phyloP scores from a whole-genome alignment of 306 rosid genomes.

The Citrullus mucosospermus region DNA sequence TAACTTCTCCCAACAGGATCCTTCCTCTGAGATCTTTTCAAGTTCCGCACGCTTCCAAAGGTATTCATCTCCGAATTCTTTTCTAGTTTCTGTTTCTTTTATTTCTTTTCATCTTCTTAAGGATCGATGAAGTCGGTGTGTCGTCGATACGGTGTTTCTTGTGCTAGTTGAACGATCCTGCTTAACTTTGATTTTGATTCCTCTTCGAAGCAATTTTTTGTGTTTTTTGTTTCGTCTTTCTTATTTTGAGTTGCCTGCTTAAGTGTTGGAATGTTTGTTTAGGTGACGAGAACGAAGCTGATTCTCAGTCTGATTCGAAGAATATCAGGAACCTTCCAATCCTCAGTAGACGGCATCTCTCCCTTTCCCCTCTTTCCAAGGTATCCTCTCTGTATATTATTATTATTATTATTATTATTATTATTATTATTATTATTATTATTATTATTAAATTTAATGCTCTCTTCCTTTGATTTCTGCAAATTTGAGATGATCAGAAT shows the following conservation, averaged over 20 bases:
- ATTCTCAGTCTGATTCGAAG: conserved; percentile 3
- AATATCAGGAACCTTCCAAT: conserved; percentile 7
- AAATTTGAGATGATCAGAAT: neutral
- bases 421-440: neutral
- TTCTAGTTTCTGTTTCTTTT: neutral
- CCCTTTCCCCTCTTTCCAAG: conserved; percentile 7
- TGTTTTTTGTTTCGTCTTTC: neutral
- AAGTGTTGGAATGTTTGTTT: neutral
- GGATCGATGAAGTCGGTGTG: neutral
- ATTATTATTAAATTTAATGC: neutral
- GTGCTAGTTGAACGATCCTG: neutral
- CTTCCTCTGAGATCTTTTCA: conserved; percentile 1
- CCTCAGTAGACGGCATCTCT: neutral
- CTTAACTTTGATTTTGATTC: neutral
- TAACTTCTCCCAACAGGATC: neutral
- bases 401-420: neutral
- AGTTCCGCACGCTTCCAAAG: conserved; percentile 1
- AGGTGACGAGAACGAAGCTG: conserved; percentile 3
- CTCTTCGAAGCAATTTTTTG: neutral
- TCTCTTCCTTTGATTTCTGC: neutral
- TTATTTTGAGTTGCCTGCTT: neutral
- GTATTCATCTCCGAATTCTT: neutral
- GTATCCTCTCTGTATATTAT: neutral
- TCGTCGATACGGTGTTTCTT: neutral
- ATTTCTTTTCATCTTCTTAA: neutral